Evolutionary conservation across 148 eudicot genomes (phyloP).

Genomic region (Persicaria maculosa): DNA sequence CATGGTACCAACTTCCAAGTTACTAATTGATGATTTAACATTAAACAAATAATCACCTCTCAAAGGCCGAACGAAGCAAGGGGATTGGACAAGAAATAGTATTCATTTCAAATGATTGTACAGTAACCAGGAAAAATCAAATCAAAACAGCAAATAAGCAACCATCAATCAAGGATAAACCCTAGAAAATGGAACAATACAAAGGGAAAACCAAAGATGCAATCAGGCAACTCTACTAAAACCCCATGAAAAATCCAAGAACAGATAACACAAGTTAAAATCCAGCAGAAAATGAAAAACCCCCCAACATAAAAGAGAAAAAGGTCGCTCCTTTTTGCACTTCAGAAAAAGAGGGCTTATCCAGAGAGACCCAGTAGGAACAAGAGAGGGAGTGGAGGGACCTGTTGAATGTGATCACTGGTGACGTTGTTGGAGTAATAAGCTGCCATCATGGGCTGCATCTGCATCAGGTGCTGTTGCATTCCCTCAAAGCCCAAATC

Average conservation of each 20-base stretch:
- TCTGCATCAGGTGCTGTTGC: constrained; percentile 99
- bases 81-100: not conserved
- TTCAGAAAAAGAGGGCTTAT: not conserved
- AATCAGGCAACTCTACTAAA: not conserved
- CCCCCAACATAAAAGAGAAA: not conserved
- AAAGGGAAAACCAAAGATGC: not conserved
- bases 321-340: not conserved
- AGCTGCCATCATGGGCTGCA: constrained; percentile 97
- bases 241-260: not conserved
- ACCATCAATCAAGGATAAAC: not conserved
- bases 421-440: constrained; percentile 91
- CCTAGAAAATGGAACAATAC: not conserved
- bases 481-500: constrained; percentile 21
- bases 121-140: not conserved
- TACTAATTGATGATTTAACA: not conserved
- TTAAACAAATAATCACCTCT: not conserved
- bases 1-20: constrained; percentile 11
- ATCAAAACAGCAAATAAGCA: not conserved
- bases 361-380: not conserved
- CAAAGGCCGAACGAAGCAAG: not conserved
- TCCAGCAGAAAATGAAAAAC: not conserved
- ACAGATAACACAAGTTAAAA: too few species aligned
- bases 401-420: constrained; percentile 96
- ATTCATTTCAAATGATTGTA: not conserved
- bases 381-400: constrained; percentile 14